Percentiles rank a stretch among this genome's conserved stretches.
Conservation (phyloP, 345 rosid genomes). For the Physaria fendleri region DNA sequence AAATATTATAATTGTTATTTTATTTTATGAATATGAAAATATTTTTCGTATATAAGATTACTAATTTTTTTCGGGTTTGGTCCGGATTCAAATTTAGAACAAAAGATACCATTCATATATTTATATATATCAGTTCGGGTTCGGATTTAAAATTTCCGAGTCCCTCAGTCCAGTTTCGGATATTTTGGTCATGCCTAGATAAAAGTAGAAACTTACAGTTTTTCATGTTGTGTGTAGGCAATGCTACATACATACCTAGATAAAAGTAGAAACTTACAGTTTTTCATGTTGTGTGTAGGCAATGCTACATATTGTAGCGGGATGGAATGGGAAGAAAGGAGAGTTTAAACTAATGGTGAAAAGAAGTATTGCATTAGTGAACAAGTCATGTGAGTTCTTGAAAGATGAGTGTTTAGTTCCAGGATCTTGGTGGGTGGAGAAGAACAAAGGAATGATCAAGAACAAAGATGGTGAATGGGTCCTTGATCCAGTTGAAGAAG, state of each 20-base stretch:
- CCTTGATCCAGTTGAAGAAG: slow-evolving; percentile 42
- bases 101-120: no score
- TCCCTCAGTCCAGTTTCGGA: no score
- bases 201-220: not conserved
- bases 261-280: not conserved
- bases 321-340: slow-evolving; percentile 67
- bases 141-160: no score
- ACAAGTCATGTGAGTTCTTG: slow-evolving; percentile 60
- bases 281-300: slow-evolving; percentile 39
- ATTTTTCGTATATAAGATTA: no score
- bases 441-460: slow-evolving; percentile 69
- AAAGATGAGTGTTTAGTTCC: slow-evolving; percentile 73
- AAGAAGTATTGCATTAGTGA: slow-evolving; percentile 81
- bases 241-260: no score
- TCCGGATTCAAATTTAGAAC: no score
- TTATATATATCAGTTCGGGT: no score
- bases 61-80: no score
- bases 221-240: slow-evolving; percentile 37
- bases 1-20: no score
- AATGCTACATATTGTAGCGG: slow-evolving; percentile 71
- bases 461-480: slow-evolving; percentile 61
- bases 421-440: slow-evolving; percentile 85
- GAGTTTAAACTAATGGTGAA: slow-evolving; percentile 62
- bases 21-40: no score
- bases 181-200: no score